phyloP scores from a whole-genome alignment of 345 rosid genomes.

The Orychophragmus violaceus region DNA sequence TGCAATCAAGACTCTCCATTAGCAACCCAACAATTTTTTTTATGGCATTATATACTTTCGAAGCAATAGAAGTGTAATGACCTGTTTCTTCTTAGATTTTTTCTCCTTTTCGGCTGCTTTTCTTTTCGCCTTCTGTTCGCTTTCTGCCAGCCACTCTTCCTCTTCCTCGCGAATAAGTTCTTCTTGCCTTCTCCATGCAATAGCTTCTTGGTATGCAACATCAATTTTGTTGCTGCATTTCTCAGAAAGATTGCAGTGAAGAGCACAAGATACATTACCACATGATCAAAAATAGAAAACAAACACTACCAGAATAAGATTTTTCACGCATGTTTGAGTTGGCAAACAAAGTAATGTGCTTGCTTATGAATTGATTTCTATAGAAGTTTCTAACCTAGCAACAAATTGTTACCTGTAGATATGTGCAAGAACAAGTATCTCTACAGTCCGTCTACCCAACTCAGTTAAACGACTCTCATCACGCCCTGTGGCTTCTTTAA shows the following conservation, averaged over 20 bases:
- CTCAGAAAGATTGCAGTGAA: constrained; percentile 22
- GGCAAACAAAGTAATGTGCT: background rate
- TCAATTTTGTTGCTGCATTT: constrained; percentile 73
- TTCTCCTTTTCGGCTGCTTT: constrained; percentile 63
- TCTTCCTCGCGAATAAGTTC: constrained; percentile 97
- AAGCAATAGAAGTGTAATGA: constrained; percentile 5
- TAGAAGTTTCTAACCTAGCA: background rate
- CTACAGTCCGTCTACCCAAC: constrained; percentile 84
- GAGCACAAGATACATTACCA: constrained; percentile 9
- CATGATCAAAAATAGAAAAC: constrained; percentile 5
- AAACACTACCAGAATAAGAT: constrained; percentile 14
- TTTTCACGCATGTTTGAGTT: background rate
- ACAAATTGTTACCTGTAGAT: constrained; percentile 61
- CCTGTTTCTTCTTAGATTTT: constrained; percentile 93
- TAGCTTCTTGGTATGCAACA: constrained; percentile 91
- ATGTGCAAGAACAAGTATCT: constrained; percentile 82
- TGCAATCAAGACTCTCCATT: constrained; percentile 4
- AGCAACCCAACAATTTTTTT: background rate
- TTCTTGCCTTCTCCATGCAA: constrained; percentile 88
- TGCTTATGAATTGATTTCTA: background rate
- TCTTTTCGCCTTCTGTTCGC: constrained; percentile 75
- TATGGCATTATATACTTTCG: background rate
- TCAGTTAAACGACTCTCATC: constrained; percentile 95
- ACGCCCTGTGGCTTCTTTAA: constrained; percentile 64
- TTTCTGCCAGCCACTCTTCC: constrained; percentile 73